Evolutionary conservation across 2,329 filamentous ascomycete genomes (phyloP), one percentile per base, ranked within the genome.

Genomic region (Penicillium sumatraense): DNA sequence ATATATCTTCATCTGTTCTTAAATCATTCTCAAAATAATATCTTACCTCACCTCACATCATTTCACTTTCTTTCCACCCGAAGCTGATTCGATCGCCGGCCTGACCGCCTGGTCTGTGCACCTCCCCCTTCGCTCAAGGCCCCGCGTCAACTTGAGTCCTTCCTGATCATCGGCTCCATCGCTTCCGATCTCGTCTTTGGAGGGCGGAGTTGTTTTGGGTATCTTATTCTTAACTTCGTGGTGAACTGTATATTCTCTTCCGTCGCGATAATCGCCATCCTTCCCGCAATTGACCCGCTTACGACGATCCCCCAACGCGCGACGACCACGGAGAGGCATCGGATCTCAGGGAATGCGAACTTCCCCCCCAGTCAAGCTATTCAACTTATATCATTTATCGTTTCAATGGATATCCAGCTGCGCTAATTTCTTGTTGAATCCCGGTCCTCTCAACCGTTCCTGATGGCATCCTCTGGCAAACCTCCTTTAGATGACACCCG

Each of bases 391-490:
- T 55, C 65, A 59, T 62, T 35, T 60, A 55, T 58, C 61, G 65
- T 64, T 70, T 75, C 74, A 72, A 77, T 77, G 74, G 74, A 69
- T 67, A 71, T 63, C 56, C 59, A 57, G 62, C 63, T 70, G 64
- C 67, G 69, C 65, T 77, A 68, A 77, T 65, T 61, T 65, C 63
- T 64, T 64, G 61, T 64, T 55, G 58, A 61, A 66, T 62, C 65
- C 69, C 69, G 71, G 65, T 65, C 40, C 24, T 20, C 57, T 54
- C 51, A 66, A 62, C 64, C 53, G 55, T 61, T 60, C 50, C 54
- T 53, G 53, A 80, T 80, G 77, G 76, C 77, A 63, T 76, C 77
- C 59, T 64, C 69, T 54, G 71, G 66, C 56, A 78, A 77, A 66
- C 72, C 72, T 58, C 71, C 69, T 60, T 64, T 78, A 61, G 77